Evolutionary conservation across 768 basidiomycete species (phyloP).

Genomic region (Lactarius deliciosus): DNA sequence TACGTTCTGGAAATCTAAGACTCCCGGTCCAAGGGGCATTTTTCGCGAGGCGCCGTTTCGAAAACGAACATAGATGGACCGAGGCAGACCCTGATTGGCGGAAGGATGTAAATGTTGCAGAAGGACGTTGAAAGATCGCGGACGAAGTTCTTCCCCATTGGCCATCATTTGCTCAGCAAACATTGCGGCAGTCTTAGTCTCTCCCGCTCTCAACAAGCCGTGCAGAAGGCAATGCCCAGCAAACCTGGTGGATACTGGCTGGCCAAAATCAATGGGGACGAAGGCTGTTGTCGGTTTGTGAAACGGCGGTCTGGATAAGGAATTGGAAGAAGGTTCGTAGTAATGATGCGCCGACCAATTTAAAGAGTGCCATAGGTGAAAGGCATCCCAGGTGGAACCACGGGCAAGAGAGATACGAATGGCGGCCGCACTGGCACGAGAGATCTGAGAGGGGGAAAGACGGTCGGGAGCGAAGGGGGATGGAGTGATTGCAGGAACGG

Average conservation of each 20-base stretch:
- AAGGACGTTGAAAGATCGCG: constrained; percentile 50
- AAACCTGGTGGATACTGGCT: constrained; percentile 55
- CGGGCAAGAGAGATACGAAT: constrained; percentile 25
- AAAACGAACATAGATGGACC: not conserved
- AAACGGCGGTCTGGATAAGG: constrained; percentile 26
- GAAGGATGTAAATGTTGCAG: constrained; percentile 32
- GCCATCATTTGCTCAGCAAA: constrained; percentile 54
- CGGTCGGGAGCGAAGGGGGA: constrained; percentile 1
- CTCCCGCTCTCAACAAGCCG: constrained; percentile 54
- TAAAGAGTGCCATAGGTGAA: constrained; percentile 29
- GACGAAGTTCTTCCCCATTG: constrained; percentile 50
- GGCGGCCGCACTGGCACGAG: constrained; percentile 27
- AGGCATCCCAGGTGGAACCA: constrained; percentile 25
- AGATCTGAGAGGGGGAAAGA: constrained; percentile 27
- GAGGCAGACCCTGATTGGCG: constrained; percentile 23
- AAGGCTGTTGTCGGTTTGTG: constrained; percentile 35
- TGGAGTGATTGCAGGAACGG: constrained; percentile 20
- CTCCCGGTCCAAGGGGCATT: constrained; percentile 27
- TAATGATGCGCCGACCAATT: constrained; percentile 27
- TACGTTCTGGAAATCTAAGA: constrained; percentile 37
- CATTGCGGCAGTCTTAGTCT: constrained; percentile 47
- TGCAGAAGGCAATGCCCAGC: constrained; percentile 66
- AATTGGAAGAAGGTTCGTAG: constrained; percentile 13
- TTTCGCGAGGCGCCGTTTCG: not conserved
- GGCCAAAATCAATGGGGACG: constrained; percentile 48